Evolutionary conservation across 768 basidiomycete genomes (phyloP).

Genomic region (Auriscalpium microsporum): DNA sequence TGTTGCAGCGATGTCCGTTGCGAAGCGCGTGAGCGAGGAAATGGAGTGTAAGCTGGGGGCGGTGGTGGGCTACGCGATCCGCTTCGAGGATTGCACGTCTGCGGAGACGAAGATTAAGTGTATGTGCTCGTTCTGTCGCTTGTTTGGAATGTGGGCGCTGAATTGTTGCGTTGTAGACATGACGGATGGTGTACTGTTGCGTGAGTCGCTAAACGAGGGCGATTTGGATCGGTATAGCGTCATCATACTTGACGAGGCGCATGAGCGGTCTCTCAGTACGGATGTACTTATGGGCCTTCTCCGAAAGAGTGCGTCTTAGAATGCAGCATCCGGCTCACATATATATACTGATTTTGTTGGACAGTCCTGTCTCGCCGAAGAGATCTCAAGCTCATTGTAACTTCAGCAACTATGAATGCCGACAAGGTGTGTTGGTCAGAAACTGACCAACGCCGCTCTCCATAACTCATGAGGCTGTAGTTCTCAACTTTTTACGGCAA

Average conservation of each 20-base stretch:
- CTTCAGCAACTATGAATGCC: conserved; percentile 99
- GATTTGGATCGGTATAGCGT: conserved; percentile 95
- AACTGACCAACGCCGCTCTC: no score
- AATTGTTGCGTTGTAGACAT: conserved; percentile 51
- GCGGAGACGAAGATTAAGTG: conserved; percentile 96
- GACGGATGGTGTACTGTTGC: conserved; percentile 98
- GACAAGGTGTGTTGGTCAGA: conserved; percentile 61
- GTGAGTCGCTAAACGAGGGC: conserved; percentile 97
- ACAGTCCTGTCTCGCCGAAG: conserved; percentile 66
- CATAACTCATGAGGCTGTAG: conserved; percentile 28
- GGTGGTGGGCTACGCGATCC: conserved; percentile 94
- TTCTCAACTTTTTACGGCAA: conserved; percentile 95
- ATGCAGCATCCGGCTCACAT: neutral
- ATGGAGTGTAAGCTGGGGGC: conserved; percentile 95
- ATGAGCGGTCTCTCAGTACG: conserved; percentile 94
- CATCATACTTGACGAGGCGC: conserved; percentile 98
- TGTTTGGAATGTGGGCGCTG: neutral
- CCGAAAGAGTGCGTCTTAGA: conserved; percentile 63
- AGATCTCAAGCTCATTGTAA: conserved; percentile 94
- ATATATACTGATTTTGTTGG: conserved; percentile 25
- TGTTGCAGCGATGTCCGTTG: conserved; percentile 99
- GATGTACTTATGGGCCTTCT: conserved; percentile 97
- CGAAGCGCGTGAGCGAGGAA: conserved; percentile 99
- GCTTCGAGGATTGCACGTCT: conserved; percentile 96
- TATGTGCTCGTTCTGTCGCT: conserved; percentile 28